phyloP scores from a whole-genome alignment of 805 yeast genomes.

The Kodamaea lidongshanica region DNA sequence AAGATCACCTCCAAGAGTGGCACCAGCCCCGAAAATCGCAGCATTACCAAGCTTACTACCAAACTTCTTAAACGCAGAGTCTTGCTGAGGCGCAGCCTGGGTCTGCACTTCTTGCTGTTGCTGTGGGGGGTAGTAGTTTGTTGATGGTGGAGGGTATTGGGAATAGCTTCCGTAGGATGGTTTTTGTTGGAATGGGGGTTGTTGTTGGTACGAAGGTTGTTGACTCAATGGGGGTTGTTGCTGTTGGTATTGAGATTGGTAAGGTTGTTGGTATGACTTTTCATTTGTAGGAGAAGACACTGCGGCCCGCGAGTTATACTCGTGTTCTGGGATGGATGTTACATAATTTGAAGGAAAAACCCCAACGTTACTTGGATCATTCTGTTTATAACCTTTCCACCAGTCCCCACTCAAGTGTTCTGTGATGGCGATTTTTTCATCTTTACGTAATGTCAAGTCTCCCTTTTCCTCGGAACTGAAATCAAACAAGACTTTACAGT shows the following conservation, averaged over 20 bases:
- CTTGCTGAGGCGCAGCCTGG: constrained; percentile 21
- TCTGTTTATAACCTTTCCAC: constrained; percentile 69
- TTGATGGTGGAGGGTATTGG: constrained; percentile 49
- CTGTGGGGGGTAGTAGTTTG: constrained; percentile 39
- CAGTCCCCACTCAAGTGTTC: constrained; percentile 80
- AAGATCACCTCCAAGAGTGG: constrained; percentile 80
- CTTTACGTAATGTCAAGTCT: constrained; percentile 60
- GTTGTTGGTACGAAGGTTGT: constrained; percentile 12
- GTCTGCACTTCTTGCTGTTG: constrained; percentile 24
- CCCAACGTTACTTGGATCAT: constrained; percentile 50
- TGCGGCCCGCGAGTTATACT: constrained; percentile 18
- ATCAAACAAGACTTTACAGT: constrained; percentile 64
- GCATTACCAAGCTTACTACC: constrained; percentile 85
- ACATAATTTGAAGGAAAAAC: constrained; percentile 91
- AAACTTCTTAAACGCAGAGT: constrained; percentile 46
- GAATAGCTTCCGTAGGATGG: constrained; percentile 31
- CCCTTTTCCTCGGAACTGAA: constrained; percentile 69
- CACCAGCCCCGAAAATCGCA: constrained; percentile 96
- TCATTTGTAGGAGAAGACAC: constrained; percentile 13
- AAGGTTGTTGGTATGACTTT: not conserved
- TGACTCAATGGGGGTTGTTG: constrained; percentile 15
- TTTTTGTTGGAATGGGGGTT: constrained; percentile 19
- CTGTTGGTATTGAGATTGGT: constrained; percentile 7
- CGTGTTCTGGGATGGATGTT: constrained; percentile 31
- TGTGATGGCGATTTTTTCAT: constrained; percentile 61